Evolutionary conservation across 768 basidiomycete species (phyloP).

Genomic region (Lentinula edodes): DNA sequence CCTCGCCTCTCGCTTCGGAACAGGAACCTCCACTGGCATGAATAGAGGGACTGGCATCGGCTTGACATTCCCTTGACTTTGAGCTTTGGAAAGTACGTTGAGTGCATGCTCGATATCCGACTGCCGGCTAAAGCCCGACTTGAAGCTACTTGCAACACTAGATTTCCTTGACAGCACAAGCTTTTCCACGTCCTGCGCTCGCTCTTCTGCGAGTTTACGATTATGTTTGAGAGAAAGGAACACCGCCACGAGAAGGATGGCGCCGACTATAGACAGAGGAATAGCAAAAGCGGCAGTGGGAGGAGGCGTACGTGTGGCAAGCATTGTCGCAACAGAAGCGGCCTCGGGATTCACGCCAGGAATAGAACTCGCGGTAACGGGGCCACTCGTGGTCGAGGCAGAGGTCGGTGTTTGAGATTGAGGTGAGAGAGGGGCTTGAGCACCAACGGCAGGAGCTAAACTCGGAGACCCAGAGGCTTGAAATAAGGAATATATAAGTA

Average conservation of each 20-base stretch:
- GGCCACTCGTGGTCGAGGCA: background rate
- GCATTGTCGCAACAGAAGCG: constrained; percentile 8
- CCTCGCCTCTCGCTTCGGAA: background rate
- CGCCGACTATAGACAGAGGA: constrained; percentile 27
- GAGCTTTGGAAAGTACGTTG: background rate
- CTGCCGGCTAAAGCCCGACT: constrained; percentile 2
- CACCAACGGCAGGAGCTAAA: background rate
- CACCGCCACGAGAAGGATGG: constrained; percentile 23
- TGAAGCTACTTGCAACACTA: background rate
- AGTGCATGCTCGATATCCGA: constrained; percentile 7
- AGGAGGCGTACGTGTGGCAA: constrained; percentile 19
- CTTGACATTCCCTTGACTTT: constrained; percentile 3
- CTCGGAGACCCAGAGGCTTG: constrained; percentile 1
- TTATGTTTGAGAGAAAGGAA: constrained; percentile 22
- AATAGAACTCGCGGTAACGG: background rate
- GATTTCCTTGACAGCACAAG: background rate
- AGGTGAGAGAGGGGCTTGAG: background rate
- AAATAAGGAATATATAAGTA: background rate
- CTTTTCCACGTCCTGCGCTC: constrained; percentile 6
- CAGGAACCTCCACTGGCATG: constrained; percentile 4
- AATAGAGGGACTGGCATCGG: constrained; percentile 4
- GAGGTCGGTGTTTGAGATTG: background rate
- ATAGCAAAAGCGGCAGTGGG: constrained; percentile 26
- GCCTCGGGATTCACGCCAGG: background rate
- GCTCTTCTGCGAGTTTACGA: constrained; percentile 13